phyloP scores from a whole-genome alignment of 345 rosid genomes.

The Geranium brycei region DNA sequence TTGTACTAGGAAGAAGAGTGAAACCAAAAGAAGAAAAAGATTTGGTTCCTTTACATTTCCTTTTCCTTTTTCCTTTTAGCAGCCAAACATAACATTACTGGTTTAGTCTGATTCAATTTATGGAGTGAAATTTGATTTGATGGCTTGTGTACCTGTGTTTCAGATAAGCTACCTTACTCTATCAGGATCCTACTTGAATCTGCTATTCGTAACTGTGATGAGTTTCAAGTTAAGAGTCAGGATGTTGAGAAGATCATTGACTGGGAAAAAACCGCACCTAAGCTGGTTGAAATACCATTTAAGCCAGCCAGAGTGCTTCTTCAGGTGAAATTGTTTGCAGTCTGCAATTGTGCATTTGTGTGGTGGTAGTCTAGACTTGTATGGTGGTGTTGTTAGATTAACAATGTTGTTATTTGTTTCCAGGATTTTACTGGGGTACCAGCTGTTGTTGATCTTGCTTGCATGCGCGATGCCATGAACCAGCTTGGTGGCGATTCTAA shows the following conservation, averaged over 20 bases:
- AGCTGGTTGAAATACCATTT: constrained; percentile 69
- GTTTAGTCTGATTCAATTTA: neutral
- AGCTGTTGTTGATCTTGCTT: constrained; percentile 77
- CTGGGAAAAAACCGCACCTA: constrained; percentile 60
- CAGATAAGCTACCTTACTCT: constrained; percentile 64
- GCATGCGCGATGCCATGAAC: constrained; percentile 82
- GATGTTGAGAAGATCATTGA: constrained; percentile 82
- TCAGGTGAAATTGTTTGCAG: constrained; percentile 26
- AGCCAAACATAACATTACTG: neutral
- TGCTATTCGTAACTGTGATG: constrained; percentile 68
- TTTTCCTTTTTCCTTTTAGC: neutral
- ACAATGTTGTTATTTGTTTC: constrained; percentile 1
- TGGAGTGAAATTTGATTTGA: neutral
- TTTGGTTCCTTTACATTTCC: no score
- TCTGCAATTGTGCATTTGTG: neutral
- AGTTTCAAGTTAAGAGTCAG: constrained; percentile 60
- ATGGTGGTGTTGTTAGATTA: neutral
- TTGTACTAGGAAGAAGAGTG: no score
- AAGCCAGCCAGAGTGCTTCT: constrained; percentile 76
- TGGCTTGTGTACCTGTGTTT: constrained; percentile 1
- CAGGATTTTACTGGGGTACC: constrained; percentile 81
- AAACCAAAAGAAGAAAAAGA: no score
- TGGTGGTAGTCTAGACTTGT: neutral
- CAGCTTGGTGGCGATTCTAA: constrained; percentile 52
- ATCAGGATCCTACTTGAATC: constrained; percentile 65